A percentile compares a stretch with the other conserved stretches of the same genome.
Evolutionary conservation across 352 stramenopile genomes (phyloP).

Genomic region (Phytopythium litorale): DNA sequence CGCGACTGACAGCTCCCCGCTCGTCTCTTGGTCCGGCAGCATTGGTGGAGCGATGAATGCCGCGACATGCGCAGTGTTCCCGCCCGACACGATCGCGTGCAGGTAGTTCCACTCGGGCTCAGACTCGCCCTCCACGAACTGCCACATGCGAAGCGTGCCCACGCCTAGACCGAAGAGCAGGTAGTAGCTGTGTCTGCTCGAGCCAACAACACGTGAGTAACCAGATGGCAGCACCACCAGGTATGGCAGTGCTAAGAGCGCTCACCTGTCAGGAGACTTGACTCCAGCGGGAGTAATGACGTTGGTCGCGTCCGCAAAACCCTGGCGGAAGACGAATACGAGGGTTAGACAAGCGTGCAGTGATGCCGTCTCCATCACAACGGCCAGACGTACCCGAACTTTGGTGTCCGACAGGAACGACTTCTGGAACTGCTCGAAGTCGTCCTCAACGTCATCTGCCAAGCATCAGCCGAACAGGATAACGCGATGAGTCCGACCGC

Average conservation of each 20-base stretch:
- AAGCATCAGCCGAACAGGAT: neutral
- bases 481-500: neutral
- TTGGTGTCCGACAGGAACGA: constrained; percentile 55
- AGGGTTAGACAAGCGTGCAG: neutral
- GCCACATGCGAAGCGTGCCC: constrained; percentile 68
- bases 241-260: neutral
- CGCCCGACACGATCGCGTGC: constrained; percentile 44
- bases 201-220: neutral
- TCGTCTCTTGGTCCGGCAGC: neutral
- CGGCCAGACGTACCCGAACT: constrained; percentile 43
- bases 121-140: constrained; percentile 43
- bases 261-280: constrained; percentile 10
- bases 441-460: constrained; percentile 69
- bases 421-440: constrained; percentile 80
- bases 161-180: constrained; percentile 70
- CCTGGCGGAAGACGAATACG: constrained; percentile 20
- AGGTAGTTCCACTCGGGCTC: constrained; percentile 46
- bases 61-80: constrained; percentile 52
- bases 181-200: constrained; percentile 40
- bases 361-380: neutral
- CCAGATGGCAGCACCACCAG: neutral
- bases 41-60: constrained; percentile 43
- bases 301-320: constrained; percentile 69
- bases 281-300: constrained; percentile 18
- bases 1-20: constrained; percentile 35